Evolutionary conservation across 2,329 filamentous ascomycete species (phyloP), one percentile per base, ranked within the genome.

Genomic region (Metarhizium guizhouense): DNA sequence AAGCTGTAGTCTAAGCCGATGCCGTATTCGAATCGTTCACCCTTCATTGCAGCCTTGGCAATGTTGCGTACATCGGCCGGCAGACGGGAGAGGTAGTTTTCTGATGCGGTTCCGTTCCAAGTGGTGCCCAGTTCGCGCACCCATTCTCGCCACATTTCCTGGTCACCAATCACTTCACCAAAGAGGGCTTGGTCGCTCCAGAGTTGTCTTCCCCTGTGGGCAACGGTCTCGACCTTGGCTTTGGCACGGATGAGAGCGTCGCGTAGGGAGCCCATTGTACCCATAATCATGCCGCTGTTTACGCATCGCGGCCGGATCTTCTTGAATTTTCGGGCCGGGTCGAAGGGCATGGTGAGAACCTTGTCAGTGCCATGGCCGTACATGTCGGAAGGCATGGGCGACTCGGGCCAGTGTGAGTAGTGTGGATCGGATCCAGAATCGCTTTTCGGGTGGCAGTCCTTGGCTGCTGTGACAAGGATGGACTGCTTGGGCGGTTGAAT

Each of bases 1-100:
- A 69, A 72, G 60, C 65, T 68, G 65, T 72, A 71, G 54, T 72
- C 71, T 4, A 73, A 58, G 0, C 71, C 71, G 25, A 73, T 73
- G 6, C 70, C 69, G 20, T 71, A 73, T 48, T 73, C 71, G 49
- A 73, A 72, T 3, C 63, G 60, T 18, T 61, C 57, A 1, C 68
- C 69, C 1, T 56, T 40, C 11, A 70, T 51, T 4, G 69, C 65
- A 0, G 61, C 64, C 13, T 63, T 54, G 11, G 66, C 70, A 5
- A 73, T 60, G 13, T 6, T 47, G 4, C 62, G 54, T 0, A 69
- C 55, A 6, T 65, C 58, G 0, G 43, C n/a, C 13, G 54, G 54
- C 2, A 69, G 56, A 1, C 45, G 38, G 2, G 56, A 32, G 4
- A 45, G 55, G 11, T 57, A 18, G 18, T 59, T 61, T 4, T 58